These are phyloP conservation scores for Climacium dendroides DNA, from an alignment of 225 moss, liverwort and hornwort genomes.

Conservation along the genomic window DNA sequence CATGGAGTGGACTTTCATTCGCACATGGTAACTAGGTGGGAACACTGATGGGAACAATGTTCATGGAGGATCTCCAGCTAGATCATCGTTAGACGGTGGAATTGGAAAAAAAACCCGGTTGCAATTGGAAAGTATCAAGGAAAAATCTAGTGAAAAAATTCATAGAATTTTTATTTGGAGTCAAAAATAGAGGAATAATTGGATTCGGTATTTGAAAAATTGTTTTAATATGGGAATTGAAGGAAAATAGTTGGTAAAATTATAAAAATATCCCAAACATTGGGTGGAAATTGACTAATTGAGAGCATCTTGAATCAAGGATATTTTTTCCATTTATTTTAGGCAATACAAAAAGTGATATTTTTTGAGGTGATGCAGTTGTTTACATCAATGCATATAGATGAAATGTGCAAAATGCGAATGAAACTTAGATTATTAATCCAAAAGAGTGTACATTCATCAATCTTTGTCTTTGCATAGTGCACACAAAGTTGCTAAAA, in stretches of 20 bases:
- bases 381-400: neutral
- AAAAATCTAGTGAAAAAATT: neutral
- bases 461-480: neutral
- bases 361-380: neutral
- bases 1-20: neutral
- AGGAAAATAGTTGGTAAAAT: neutral
- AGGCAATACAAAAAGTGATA: fast-evolving
- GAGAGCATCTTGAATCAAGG: fast-evolving
- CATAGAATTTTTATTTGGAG: neutral
- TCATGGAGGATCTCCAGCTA: fast-evolving
- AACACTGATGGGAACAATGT: neutral
- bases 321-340: neutral
- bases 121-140: neutral
- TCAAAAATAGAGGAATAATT: neutral
- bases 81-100: neutral
- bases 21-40: too few species aligned
- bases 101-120: neutral
- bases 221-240: fast-evolving
- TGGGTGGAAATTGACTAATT: fast-evolving
- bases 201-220: fast-evolving
- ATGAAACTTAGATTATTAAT: neutral
- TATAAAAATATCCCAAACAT: neutral
- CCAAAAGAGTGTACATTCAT: too few species aligned
- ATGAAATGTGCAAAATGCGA: neutral
- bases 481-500: fast-evolving